phyloP scores from a whole-genome alignment of 2,329 filamentous ascomycete species.

The Neonectria sp. region DNA sequence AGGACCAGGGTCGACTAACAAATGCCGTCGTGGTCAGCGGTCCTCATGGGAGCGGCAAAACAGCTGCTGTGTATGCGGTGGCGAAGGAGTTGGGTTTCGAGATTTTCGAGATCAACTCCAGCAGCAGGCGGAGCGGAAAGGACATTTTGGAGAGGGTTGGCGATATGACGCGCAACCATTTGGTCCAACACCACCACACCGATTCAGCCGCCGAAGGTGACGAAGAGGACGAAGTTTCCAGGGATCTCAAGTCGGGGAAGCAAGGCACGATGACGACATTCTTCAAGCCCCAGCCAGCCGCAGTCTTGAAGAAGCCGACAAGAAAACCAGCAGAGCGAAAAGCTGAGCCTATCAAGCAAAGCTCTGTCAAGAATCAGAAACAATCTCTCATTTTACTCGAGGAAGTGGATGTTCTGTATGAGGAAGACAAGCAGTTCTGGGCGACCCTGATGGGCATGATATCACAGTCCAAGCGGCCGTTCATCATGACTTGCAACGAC shows the following conservation, averaged over 20 bases:
- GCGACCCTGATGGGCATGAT: conserved; percentile 83
- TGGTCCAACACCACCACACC: conserved; percentile 73
- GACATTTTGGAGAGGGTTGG: conserved; percentile 94
- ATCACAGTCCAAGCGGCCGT: conserved; percentile 87
- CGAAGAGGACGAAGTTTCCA: conserved; percentile 52
- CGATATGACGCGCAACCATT: conserved; percentile 96
- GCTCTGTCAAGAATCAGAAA: conserved; percentile 74
- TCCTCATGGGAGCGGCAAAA: conserved; percentile 92
- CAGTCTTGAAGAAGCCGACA: conserved; percentile 41
- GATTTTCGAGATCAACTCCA: conserved; percentile 93
- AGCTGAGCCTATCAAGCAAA: conserved; percentile 51
- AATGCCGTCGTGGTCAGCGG: conserved; percentile 93
- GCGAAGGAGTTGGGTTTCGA: conserved; percentile 94
- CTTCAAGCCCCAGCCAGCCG: conserved; percentile 72
- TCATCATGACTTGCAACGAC: conserved; percentile 96
- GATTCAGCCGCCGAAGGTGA: conserved; percentile 48
- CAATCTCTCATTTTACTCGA: conserved; percentile 96
- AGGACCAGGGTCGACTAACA: conserved; percentile 65
- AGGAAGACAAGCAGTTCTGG: conserved; percentile 98
- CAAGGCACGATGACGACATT: conserved; percentile 88
- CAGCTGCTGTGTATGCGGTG: conserved; percentile 90
- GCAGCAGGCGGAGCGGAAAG: conserved; percentile 86
- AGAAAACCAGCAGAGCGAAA: conserved; percentile 49
- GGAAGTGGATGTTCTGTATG: conserved; percentile 93
- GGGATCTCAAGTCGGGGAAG: conserved; percentile 76